Conservation (phyloP, 768 basidiomycete species). For the Tulasnella sp. region DNA sequence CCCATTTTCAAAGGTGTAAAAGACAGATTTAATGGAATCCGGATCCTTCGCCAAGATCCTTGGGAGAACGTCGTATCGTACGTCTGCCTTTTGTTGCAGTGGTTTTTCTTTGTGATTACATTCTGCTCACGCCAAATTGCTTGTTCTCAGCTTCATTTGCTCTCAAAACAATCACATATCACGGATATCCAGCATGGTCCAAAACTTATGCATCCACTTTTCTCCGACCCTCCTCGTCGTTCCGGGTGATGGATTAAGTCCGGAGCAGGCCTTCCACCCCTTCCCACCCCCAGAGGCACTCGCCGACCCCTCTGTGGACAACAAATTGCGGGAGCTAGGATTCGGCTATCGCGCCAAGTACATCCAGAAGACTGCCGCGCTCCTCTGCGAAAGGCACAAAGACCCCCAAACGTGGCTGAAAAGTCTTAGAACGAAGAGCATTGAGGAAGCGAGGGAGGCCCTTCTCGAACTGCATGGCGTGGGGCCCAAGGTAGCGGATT, state of each 20-base stretch:
- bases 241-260: constrained; percentile 28
- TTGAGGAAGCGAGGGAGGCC: constrained; percentile 58
- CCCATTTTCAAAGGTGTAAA: constrained; percentile 56
- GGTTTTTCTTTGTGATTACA: background rate
- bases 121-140: too few species aligned
- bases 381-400: constrained; percentile 49
- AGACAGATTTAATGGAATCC: constrained; percentile 66
- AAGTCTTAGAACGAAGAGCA: constrained; percentile 43
- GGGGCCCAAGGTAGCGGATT: constrained; percentile 95
- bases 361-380: constrained; percentile 73
- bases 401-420: constrained; percentile 54
- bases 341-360: constrained; percentile 95
- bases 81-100: constrained; percentile 31
- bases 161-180: constrained; percentile 95
- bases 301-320: constrained; percentile 47
- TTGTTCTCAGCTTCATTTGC: constrained; percentile 73
- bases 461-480: constrained; percentile 83
- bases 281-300: constrained; percentile 77
- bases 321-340: constrained; percentile 67
- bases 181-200: constrained; percentile 91
- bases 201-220: constrained; percentile 67
- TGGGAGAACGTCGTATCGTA: constrained; percentile 95
- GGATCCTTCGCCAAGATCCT: constrained; percentile 85
- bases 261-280: constrained; percentile 52
- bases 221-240: constrained; percentile 59